Evolutionary conservation across 768 basidiomycete genomes (phyloP), one percentile per base, ranked within the genome.

Genomic region (Suillus alpinus): DNA sequence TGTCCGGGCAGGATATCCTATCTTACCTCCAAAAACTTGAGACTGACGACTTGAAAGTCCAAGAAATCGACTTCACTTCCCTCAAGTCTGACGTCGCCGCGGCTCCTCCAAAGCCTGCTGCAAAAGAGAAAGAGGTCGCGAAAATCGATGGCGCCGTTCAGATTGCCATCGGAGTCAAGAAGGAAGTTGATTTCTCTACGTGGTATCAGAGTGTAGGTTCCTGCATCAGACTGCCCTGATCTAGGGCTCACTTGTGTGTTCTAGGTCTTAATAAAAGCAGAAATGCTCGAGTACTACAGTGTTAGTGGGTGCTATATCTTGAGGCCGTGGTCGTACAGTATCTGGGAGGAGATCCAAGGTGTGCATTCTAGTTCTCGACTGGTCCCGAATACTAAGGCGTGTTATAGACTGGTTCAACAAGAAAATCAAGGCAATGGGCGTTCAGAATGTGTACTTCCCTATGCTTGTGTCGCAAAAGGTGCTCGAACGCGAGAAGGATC

Each of bases 271-370:
- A 79, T 98, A 76, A 98, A 98, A 80, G 91, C 95, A 5, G 95
- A 99, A 65, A 99, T 99, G 97, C 76, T 99, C 57, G 97, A 99
- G 69, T 99, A 98, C 77, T 98, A 99, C 80, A 95, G 87, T 74
- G 94, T 99, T 73, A 95, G 93, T 63, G 97, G 97, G 16, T 99
- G 97, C 72, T 99, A 99, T 77, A 97, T 98, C 73, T 87, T 99
- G 61, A 94, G 92, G 71, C 97, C 97, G 1, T 95, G 94, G 93
- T 95, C 94, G 1, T 98, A 92, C 76, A 88, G 88, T 65, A 94
- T 99, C 69, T 98, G 97, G 97, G 94, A 98, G 73, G 83, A 84
- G 61, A 98, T 99, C 62, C 95, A 97, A 78, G 82, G 94, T 93
- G 65, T 23, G 83, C 71, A 8, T 20, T 12, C 9, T 51, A 13